Evolutionary conservation across 2,329 filamentous ascomycete species (phyloP), one percentile per base, ranked within the genome.

Genomic region (Phoma sp.): DNA sequence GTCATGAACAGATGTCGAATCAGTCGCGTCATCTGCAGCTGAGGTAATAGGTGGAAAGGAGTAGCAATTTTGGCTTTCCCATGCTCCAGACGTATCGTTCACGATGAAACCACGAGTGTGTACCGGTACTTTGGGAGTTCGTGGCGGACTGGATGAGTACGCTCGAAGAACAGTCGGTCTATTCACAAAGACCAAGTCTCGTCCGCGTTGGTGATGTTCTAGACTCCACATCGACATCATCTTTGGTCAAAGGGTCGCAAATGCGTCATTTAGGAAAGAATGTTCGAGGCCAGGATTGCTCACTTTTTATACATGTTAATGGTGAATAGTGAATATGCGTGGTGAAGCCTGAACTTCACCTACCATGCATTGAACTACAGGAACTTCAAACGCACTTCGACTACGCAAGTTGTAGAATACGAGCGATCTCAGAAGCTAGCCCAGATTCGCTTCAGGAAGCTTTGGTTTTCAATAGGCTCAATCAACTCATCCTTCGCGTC

Each of bases 401-500:
- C 19, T 22, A 12, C 19, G 21, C 19, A 9, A 13, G 36, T 17
- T 10, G 36, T 21, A 15, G 2, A 22, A 3, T 22, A 1, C 13
- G 13, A 5, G 17, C 12, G 8, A 21, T 21, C 29, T 38, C 37
- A 65, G 13, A 65, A 60, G 32, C 58, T 60, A 8, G 51, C 39
- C 55, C 50, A 59, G 6, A 62, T 13, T 27, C 55, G 57, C 46
- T 63, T 61, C 46, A 57, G 25, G n/a, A 60, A 56, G 45, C 52
- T 55, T 41, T 62, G 50, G 39, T 63, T 65, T 7, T 37, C 52
- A 15, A 56, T 27, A 12, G 45, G 36, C 5, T 58, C 40, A 9
- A 54, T 7, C 7, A 39, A 29, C 6, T 61, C 62, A 21, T 67
- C 62, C 43, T 54, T 63, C 12, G 51, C 52, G 52, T 78, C 75